Evolutionary conservation across 1,284 basidiomycete species (phyloP).

Genomic region (Termitomyces sp.): DNA sequence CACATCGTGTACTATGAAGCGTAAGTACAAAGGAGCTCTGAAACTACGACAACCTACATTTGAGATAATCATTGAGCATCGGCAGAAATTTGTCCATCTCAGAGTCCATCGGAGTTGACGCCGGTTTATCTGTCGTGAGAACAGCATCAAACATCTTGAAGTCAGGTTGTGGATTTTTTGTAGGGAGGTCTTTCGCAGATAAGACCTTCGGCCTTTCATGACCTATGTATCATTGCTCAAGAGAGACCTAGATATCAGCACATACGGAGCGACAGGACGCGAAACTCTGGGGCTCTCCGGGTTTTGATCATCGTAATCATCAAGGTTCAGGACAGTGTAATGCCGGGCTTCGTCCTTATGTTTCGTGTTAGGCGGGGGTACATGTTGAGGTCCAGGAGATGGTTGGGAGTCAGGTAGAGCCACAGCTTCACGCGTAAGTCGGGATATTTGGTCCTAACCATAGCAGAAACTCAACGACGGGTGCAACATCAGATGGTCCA

Average conservation of each 20-base stretch:
- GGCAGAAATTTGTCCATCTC: conserved; percentile 74
- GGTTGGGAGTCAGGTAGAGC: conserved; percentile 8
- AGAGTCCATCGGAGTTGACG: conserved; percentile 36
- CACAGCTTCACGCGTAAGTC: conserved; percentile 33
- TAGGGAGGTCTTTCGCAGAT: conserved; percentile 44
- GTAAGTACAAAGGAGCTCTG: neutral
- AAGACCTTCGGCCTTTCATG: conserved; percentile 47
- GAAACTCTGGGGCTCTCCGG: conserved; percentile 17
- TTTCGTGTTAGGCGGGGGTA: conserved; percentile 20
- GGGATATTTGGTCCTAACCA: conserved; percentile 47
- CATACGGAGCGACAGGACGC: conserved; percentile 30
- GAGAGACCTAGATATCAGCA: neutral
- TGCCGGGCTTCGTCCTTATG: conserved; percentile 32
- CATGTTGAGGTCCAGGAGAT: conserved; percentile 17
- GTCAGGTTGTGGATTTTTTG: conserved; percentile 27
- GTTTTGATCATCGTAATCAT: conserved; percentile 20
- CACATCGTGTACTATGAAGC: conserved; percentile 33
- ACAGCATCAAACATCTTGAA: conserved; percentile 73
- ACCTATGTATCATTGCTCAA: conserved; percentile 2
- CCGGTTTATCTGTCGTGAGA: conserved; percentile 34
- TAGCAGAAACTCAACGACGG: neutral
- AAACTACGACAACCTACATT: conserved; percentile 35
- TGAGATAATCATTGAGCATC: conserved; percentile 66
- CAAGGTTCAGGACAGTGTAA: conserved; percentile 41
- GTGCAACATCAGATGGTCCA: neutral